Evolutionary conservation across 371 early-diverging fungal genomes (phyloP), one percentile per base, ranked within the genome.

Genomic region (Funneliformis caledonium): DNA sequence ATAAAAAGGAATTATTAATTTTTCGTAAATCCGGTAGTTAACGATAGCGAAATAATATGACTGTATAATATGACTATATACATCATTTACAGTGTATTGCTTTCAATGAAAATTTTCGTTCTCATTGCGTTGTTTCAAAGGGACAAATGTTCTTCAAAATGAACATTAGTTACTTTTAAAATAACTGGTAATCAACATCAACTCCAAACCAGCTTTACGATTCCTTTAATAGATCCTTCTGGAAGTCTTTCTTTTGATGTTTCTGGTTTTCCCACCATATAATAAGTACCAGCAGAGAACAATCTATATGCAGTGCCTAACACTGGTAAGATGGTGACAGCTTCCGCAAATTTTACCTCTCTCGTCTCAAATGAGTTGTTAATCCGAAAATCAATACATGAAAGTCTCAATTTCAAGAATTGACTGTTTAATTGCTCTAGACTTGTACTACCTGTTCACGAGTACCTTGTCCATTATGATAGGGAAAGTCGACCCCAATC

Each of bases 401-500:
- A 42, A n/a, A 26, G 31, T 31, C 31, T 5, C 4, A 64, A 31
- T 26, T 31, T 6, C 31, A 33, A 8, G 9, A 64, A 64, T 26
- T 4, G 12, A n/a, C 12, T 31, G n/a, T 26, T 64, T 26, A 64
- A 11, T 26, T 64, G 65, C 31, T 26, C 4, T 64, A 5, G 5
- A 64, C 11, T 12, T 22, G n/a, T 64, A 4, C 10, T 64, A 26
- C 0, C 26, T n/a, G 10, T 9, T 26, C 16, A 6, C 31, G 12
- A 8, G 3, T 19, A 70, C 4, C 16, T n/a, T 12, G 43, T 43
- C 72, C 6, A 26, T 70, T 42, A 16, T 19, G 43, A 70, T 1
- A 47, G 16, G 72, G 72, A 70, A 47, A 70, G 43, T 70, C 72
- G 14, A 70, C 72, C 43, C 22, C 72, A 70, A 70, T 47, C 12